Percentiles rank a stretch among this genome's conserved stretches.
Conservation (phyloP, 1,284 basidiomycete species). For the Sporisorium exsertum region DNA sequence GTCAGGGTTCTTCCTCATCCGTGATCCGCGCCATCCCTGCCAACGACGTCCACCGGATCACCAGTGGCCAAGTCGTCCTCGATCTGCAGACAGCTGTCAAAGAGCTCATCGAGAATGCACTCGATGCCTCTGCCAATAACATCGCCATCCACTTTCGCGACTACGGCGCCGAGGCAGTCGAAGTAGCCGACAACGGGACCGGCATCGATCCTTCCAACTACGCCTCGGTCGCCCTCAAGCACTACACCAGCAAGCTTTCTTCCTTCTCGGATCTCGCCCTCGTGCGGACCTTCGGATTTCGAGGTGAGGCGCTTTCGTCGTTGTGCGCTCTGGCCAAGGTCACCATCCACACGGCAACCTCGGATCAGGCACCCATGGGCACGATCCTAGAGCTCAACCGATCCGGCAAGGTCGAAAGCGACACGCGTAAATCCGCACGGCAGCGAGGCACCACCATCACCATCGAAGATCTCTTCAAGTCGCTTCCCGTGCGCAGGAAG, state of each 20-base stretch:
- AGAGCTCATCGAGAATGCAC: slow-evolving; percentile 94
- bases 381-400: slow-evolving; percentile 60
- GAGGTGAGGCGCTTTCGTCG: slow-evolving; percentile 93
- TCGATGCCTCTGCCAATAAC: slow-evolving; percentile 89
- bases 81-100: slow-evolving; percentile 93
- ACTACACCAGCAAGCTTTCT: slow-evolving; percentile 91
- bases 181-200: slow-evolving; percentile 91
- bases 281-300: slow-evolving; percentile 90
- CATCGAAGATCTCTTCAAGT: slow-evolving; percentile 80
- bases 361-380: slow-evolving; percentile 59
- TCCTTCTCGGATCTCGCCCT: slow-evolving; percentile 80
- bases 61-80: slow-evolving; percentile 93
- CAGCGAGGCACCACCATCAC: slow-evolving; percentile 89
- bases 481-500: slow-evolving; percentile 89
- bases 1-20: background rate
- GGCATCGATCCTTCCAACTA: slow-evolving; percentile 85
- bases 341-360: slow-evolving; percentile 62
- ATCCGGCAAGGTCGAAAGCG: slow-evolving; percentile 53
- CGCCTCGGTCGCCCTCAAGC: slow-evolving; percentile 80
- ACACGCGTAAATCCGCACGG: slow-evolving; percentile 74
- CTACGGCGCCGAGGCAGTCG: slow-evolving; percentile 84
- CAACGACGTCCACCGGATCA: slow-evolving; percentile 72
- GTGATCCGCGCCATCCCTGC: slow-evolving; percentile 55
- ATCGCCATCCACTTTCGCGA: slow-evolving; percentile 92
- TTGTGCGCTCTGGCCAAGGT: slow-evolving; percentile 84